These are phyloP conservation scores for Diaporthe longicolla DNA, from an alignment of 2,329 filamentous ascomycete genomes.

Conservation along the genomic window DNA sequence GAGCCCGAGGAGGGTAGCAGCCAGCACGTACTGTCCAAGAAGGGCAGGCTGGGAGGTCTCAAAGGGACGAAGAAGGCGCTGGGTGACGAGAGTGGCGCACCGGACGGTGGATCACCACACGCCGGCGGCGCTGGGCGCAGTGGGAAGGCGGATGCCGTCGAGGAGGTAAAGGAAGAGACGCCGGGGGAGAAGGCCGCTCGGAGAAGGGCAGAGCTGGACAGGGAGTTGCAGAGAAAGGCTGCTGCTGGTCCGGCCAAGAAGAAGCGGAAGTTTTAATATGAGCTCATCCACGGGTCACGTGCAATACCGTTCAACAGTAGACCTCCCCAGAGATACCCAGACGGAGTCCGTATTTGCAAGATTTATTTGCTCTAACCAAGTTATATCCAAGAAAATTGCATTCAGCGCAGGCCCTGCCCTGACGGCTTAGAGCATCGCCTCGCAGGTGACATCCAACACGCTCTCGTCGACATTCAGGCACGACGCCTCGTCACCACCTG, in stretches of 20 bases:
- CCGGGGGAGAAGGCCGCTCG: slow-evolving; percentile 63
- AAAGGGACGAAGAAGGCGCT: slow-evolving; percentile 26
- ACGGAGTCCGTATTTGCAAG: neutral
- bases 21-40: neutral
- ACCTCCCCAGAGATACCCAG: neutral
- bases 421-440: slow-evolving; percentile 28
- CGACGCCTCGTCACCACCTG: slow-evolving; percentile 45
- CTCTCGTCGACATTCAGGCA: slow-evolving; percentile 47
- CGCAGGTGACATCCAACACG: slow-evolving; percentile 46
- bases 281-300: neutral
- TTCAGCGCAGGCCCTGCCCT: neutral
- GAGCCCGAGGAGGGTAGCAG: slow-evolving; percentile 11
- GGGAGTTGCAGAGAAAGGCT: slow-evolving; percentile 64
- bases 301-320: neutral
- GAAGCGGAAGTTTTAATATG: slow-evolving; percentile 66
- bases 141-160: slow-evolving; percentile 48
- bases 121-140: neutral
- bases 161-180: slow-evolving; percentile 56
- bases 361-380: neutral
- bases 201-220: slow-evolving; percentile 65
- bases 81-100: neutral
- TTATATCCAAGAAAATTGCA: slow-evolving; percentile 24
- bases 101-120: neutral
- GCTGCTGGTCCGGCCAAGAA: slow-evolving; percentile 67
- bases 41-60: slow-evolving; percentile 51